phyloP scores from a whole-genome alignment of 2,329 filamentous ascomycete species.

The Geosmithia morbida region DNA sequence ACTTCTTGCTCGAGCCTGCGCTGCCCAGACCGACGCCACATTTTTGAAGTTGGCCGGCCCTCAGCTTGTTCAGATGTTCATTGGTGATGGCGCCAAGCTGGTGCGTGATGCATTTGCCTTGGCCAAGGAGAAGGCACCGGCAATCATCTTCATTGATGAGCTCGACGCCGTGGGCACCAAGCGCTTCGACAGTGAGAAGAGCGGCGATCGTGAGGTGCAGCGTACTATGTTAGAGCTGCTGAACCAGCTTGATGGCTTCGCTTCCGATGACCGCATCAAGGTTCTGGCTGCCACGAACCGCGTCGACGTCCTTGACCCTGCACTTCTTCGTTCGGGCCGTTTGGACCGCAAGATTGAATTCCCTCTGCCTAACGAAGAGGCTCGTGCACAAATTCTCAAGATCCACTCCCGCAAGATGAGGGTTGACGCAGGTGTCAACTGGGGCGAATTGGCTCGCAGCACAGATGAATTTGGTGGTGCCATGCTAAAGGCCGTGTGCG shows the following conservation, averaged over 20 bases:
- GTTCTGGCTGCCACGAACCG: constrained; percentile 90
- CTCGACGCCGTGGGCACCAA: constrained; percentile 97
- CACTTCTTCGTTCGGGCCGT: constrained; percentile 79
- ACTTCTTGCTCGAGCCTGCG: constrained; percentile 84
- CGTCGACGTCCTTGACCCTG: constrained; percentile 85
- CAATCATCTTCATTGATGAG: constrained; percentile 99
- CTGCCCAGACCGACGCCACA: constrained; percentile 93
- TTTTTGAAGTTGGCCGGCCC: constrained; percentile 97
- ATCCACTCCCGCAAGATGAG: constrained; percentile 99
- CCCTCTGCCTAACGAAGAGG: constrained; percentile 93
- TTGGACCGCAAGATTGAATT: constrained; percentile 97
- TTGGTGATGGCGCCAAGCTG: constrained; percentile 93
- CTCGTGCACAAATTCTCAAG: constrained; percentile 88
- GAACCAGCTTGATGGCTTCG: constrained; percentile 96
- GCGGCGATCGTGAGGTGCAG: constrained; percentile 93
- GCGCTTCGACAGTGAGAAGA: constrained; percentile 97
- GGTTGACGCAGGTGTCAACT: constrained; percentile 85
- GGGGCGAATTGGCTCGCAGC: constrained; percentile 86
- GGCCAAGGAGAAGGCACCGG: constrained; percentile 95
- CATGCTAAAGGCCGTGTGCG: constrained; percentile 95
- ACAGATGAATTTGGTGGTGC: constrained; percentile 98
- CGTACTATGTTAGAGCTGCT: constrained; percentile 97
- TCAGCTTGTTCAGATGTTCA: constrained; percentile 99
- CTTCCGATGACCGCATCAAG: constrained; percentile 92
- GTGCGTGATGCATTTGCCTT: constrained; percentile 95